Evolutionary conservation across 768 basidiomycete genomes (phyloP), one percentile per base, ranked within the genome.

Genomic region (Porpolomopsis calyptriformis): DNA sequence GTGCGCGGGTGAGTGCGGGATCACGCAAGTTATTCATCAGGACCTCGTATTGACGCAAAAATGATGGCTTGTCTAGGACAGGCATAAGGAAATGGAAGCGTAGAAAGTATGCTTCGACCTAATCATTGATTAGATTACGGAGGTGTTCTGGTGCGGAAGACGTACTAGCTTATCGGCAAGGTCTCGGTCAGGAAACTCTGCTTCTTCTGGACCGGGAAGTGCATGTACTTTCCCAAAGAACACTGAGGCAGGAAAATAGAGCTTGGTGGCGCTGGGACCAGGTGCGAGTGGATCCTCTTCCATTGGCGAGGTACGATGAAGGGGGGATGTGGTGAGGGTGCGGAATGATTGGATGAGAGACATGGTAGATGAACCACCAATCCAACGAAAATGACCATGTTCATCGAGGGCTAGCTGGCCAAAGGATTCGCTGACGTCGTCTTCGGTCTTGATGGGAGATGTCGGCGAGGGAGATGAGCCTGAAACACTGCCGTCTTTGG

Each of bases 311-410:
- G 84, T 76, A 48, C 84, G 83, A 57, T 82, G 76, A 18, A 84
- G 66, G 4, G 83, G 84, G 24, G 79, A 78, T 36, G 82, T 74
- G 19, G 84, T 86, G 51, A 82, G 64, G 37, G 82, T 77, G 50
- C 77, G 78, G 69, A 91, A 90, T 4, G 86, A 88, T 58, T 90
- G 87, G 40, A 91, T 88, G 54, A 91, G 74, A 4, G 88, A 86
- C 88, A 91, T 89, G 18, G 87, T 87, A 12, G 87, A 90, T 4
- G 89, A 90, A 43, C 87, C 85, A 34, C 88, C 88, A 54, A 91
- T 90, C 88, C 88, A 91, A 49, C 87, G 78, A 75, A 86, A 79
- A 62, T 89, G 86, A 25, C 88, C 88, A 53, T 89, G 83, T 59
- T 90, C 89, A 55, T 91, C 88, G 33, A 91, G 71, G 22, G 89